These are phyloP conservation scores for Lathyrus sativus DNA, from an alignment of 306 rosid species.

Conservation along the genomic window DNA sequence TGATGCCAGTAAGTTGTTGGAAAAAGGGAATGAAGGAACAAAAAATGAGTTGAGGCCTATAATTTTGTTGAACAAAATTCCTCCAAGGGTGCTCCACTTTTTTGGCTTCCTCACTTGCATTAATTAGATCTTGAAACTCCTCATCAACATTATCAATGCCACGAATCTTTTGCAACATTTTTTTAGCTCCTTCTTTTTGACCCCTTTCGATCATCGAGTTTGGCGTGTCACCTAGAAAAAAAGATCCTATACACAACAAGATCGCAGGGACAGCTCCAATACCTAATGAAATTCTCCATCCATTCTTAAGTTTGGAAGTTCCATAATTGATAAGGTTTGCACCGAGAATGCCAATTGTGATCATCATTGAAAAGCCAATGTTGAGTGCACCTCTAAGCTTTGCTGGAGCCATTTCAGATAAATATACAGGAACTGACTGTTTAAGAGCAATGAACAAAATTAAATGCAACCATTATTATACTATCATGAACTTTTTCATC, in stretches of 20 bases:
- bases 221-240: constrained; percentile 1
- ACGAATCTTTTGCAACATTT: not conserved
- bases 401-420: constrained; percentile 34
- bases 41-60: not conserved
- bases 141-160: not conserved
- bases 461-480: not conserved
- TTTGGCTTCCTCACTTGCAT: not conserved
- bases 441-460: not conserved
- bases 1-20: not conserved
- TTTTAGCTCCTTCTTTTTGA: constrained; percentile 1
- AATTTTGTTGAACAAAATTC: not conserved
- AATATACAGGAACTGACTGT: constrained; percentile 32
- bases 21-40: not conserved
- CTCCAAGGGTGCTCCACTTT: not conserved
- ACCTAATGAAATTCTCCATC: constrained; percentile 5
- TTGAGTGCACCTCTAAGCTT: not conserved
- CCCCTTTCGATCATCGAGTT: constrained; percentile 3
- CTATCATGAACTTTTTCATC: not conserved
- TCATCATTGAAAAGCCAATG: not conserved
- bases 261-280: not conserved
- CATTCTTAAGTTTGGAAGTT: not conserved
- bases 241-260: constrained; percentile 12
- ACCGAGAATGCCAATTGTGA: constrained; percentile 15
- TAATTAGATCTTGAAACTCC: not conserved
- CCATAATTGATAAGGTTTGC: constrained; percentile 9